Evolutionary conservation across 2,329 filamentous ascomycete species (phyloP), one percentile per base, ranked within the genome.

Genomic region (Lachnellula occidentalis): DNA sequence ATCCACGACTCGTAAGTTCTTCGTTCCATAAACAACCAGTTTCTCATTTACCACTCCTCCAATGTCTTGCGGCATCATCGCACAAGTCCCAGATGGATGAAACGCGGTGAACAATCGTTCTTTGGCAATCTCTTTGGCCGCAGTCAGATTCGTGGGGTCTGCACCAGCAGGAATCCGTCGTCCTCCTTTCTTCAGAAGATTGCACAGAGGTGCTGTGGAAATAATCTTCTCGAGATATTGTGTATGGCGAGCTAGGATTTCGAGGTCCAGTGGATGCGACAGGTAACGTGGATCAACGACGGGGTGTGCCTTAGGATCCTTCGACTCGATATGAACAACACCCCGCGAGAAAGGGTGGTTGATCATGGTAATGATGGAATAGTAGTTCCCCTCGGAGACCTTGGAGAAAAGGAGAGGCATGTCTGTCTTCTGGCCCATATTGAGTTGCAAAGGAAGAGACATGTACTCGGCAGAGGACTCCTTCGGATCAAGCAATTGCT

Each of bases 1-100:
- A 69, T 86, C 82, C 0, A 86, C 82, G 2, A 86, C 81, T 27
- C 82, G 71, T 46, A 86, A 64, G 0, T 78, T 76, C 0, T 72
- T 67, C 0, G 81, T 76, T 0, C 80, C 80, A 5, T 77, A 71
- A 1, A 86, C 82, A 11, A 74, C 71, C 65, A 85, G 83, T 48
- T 77, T 69, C 0, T 71, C 71, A 61, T 84, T 78, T 48, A 85
- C 66, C 2, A 82, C 79, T 9, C 79, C 79, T 61, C 75, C 75
- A 2, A 85, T 78, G 6, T 71, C 72, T 24, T 77, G 74, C 1
- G 71, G 69, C 1, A 81, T 80, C 59, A 85, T 83, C 0, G 77
- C 73, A 48, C 74, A 78, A 0, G 79, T 80, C 34, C 76, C 78
- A 1, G 72, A 77, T 2, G 78, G 78, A 64, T 85, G 81, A 60